Conservation (phyloP, 768 basidiomycete genomes). For the Boletus pseudo-olivaceus region DNA sequence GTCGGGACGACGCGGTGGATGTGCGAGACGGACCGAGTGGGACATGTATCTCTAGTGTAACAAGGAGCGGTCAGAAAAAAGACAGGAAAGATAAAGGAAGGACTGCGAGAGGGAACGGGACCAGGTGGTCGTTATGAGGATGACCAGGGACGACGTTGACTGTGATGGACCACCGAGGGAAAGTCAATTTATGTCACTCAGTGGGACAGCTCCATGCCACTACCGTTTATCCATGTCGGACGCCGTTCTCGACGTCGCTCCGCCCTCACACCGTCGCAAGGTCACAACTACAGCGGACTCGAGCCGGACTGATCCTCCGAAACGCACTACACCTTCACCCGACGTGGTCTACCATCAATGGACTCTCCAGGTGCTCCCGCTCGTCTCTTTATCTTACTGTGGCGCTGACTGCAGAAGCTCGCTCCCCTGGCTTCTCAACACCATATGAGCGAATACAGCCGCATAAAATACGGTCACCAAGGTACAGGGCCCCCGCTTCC, state of each 20-base stretch:
- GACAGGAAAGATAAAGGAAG: background rate
- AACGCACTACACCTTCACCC: no score
- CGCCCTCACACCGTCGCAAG: background rate
- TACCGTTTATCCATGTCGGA: conserved; percentile 10
- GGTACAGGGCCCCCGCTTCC: conserved; percentile 16
- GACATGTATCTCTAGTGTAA: conserved; percentile 14
- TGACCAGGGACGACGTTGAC: background rate
- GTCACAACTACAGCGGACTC: background rate
- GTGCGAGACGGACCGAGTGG: conserved; percentile 19
- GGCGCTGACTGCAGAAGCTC: conserved; percentile 35
- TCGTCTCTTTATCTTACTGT: background rate
- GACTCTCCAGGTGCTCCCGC: conserved; percentile 18
- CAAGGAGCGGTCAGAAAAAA: background rate
- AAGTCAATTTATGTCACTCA: background rate
- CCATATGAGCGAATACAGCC: conserved; percentile 68
- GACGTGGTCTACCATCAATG: conserved; percentile 7
- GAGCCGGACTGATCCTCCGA: background rate
- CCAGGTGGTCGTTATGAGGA: background rate
- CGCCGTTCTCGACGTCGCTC: background rate
- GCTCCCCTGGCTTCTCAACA: conserved; percentile 67
- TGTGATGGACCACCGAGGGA: background rate
- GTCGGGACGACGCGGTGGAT: conserved; percentile 17
- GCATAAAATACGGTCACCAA: conserved; percentile 58
- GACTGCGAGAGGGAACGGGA: background rate
- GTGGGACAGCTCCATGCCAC: background rate